Base-by-base conservation (phyloP, 306 rosid species). In the Cucumis sativus region DNA sequence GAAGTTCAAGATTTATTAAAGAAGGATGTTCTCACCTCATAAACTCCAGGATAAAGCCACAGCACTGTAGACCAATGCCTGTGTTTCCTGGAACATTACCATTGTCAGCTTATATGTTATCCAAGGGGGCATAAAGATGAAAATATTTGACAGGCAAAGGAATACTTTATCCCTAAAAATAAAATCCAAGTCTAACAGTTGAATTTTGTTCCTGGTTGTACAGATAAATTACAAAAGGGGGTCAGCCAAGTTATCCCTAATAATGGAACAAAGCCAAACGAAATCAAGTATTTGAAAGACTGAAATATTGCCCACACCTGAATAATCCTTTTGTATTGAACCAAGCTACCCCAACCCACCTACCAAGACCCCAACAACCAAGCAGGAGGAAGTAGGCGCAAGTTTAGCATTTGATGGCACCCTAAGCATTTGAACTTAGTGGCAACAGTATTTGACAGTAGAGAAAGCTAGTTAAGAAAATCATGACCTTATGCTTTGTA, bases 1-100 rank as follows among this genome's bases (percentile, higher is more conserved):
- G 13, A 60, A 12, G 30, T 60, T 25, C 3, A 25, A 9, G 39
- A 60, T 25, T 11, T 23, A 25, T 60, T 60, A 60, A 75, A 13
- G 61, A 85, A 79, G 79, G 83, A 81, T 84, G 70, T 76, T 76
- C 92, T 40, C 59, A 95, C 97, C 99, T 95, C 99, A 61, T 92
- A 95, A 25, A 78, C 85, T 74, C 98, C 98, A 76, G 98, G 97
- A 88, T 95, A 95, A 80, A 95, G 97, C 98, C 96, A 92, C 78
- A 95, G 79, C 78, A 75, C 77, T 1, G 91, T 85, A 66, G 93
- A 88, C 98, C 98, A 95, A 80, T 65, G 59, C 83, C 82, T 90
- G 83, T 86, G 72, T 78, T 82, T 84, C 87, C 96, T 92, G 89
- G 59, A 79, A 80, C 69, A 83, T 66, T 45, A 63, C 76, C 57